Evolutionary conservation across 2,329 filamentous ascomycete genomes (phyloP).

Genomic region (Fusarium sacchari): DNA sequence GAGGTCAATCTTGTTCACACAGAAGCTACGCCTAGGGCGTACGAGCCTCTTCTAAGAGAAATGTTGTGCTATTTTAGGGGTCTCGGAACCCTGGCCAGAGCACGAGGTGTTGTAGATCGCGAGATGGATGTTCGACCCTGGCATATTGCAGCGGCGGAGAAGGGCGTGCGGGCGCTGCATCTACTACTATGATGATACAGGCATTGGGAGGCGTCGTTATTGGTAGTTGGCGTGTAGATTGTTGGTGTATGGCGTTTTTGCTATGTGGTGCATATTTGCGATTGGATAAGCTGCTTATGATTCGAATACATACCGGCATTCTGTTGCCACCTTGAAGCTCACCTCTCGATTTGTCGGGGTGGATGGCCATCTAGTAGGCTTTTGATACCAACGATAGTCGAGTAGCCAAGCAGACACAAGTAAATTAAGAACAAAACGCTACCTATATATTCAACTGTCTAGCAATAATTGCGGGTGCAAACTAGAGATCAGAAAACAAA

Average conservation of each 20-base stretch:
- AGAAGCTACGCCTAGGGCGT: constrained; percentile 60
- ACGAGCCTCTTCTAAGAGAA: constrained; percentile 75
- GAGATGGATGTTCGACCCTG: constrained; percentile 75
- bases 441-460: not conserved
- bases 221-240: constrained; percentile 1
- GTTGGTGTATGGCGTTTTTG: constrained; percentile 32
- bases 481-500: not conserved
- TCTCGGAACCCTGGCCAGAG: constrained; percentile 74
- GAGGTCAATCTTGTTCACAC: constrained; percentile 72
- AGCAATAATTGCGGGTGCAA: not conserved
- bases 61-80: constrained; percentile 75
- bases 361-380: not conserved
- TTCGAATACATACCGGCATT: constrained; percentile 8
- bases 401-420: not conserved
- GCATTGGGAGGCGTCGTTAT: constrained; percentile 31
- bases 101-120: constrained; percentile 69
- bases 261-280: constrained; percentile 20
- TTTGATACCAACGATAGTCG: not conserved
- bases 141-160: constrained; percentile 79
- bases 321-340: not conserved
- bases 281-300: constrained; percentile 8
- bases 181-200: constrained; percentile 64
- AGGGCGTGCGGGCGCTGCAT: constrained; percentile 73
- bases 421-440: not conserved
- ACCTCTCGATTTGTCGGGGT: not conserved